A percentile compares a stretch with the other conserved stretches of the same genome.
phyloP scores from a whole-genome alignment of 768 basidiomycete genomes.

The Tricholoma terreum region DNA sequence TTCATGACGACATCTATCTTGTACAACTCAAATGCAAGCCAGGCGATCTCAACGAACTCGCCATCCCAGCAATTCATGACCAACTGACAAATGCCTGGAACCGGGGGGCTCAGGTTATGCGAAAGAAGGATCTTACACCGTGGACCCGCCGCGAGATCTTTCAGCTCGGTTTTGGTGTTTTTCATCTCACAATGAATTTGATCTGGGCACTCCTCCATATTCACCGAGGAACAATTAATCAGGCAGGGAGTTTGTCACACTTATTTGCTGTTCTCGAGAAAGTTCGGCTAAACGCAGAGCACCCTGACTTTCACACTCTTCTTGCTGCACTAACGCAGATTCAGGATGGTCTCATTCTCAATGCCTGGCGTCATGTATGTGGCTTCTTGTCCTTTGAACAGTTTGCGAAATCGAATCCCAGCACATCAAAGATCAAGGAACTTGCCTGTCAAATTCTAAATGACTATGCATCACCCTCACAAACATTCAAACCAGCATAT shows the following conservation, averaged over 20 bases:
- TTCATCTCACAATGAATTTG: constrained; percentile 34
- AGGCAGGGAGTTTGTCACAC: constrained; percentile 25
- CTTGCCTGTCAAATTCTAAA: constrained; percentile 19
- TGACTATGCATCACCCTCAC: constrained; percentile 20
- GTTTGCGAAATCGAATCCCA: constrained; percentile 26
- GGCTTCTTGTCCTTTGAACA: constrained; percentile 7
- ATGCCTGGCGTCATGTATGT: constrained; percentile 26
- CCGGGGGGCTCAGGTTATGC: constrained; percentile 14
- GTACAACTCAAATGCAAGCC: constrained; percentile 16
- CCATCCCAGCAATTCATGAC: constrained; percentile 26
- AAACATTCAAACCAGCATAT: not conserved
- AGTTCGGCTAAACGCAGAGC: constrained; percentile 23
- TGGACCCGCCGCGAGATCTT: too few relatives aligned
- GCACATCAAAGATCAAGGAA: constrained; percentile 11
- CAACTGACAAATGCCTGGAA: constrained; percentile 27
- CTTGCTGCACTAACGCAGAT: constrained; percentile 24
- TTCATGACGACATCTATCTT: constrained; percentile 25
- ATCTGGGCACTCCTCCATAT: constrained; percentile 27
- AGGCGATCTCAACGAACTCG: constrained; percentile 9
- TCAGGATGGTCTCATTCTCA: constrained; percentile 28
- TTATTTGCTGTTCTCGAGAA: constrained; percentile 33
- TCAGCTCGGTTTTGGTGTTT: constrained; percentile 26
- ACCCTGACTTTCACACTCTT: constrained; percentile 33
- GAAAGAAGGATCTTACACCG: too few relatives aligned
- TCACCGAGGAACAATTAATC: constrained; percentile 25